Base-by-base conservation (phyloP, 116 monocot species). In the Iris pallida region DNA sequence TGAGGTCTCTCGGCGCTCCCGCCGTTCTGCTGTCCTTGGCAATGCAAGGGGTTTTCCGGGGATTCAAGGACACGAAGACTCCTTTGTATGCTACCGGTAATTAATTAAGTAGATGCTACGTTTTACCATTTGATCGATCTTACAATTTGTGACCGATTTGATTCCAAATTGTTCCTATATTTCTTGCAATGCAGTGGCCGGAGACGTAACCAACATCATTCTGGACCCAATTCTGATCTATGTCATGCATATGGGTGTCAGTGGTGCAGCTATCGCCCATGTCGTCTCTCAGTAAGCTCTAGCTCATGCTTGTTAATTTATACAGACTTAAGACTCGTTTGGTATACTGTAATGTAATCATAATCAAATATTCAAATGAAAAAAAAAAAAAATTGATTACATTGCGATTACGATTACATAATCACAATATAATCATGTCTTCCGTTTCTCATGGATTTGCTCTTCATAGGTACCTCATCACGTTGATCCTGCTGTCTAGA, bases 191-290 rank as follows among this genome's bases (percentile, higher is more conserved):
- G 57, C 53, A 87, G 87, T 83, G 64, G 78, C 71, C 8, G 87
- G 87, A 49, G 83, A 87, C 70, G 57, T 66, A 19, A 73, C 80
- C 53, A 87, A 87, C 63, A 83, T 87, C 11, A 69, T 83, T 18
- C 53, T 87, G 17, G 87, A 87, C 42, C 77, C 87, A 53, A 81
- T 87, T 71, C 68, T 87, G 42, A 87, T 87, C 8, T 83, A 83
- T 61, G 54, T 43, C 15, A 80, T 77, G 60, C 60, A 57, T 13
- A 69, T 79, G 57, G 83, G 80, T 42, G 83, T 87, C 45, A 69
- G 48, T 65, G 87, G 83, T 66, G 87, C 87, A 61, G 87, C 83
- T 15, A 80, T 87, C 69, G 82, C 89, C 43, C 89, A 89, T 85
- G 89, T 89, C 75, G 20, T 85, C 42, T 89, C 89, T 73, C 89